Conservation (phyloP, 345 rosid genomes). For the Microthlaspi erraticum region DNA sequence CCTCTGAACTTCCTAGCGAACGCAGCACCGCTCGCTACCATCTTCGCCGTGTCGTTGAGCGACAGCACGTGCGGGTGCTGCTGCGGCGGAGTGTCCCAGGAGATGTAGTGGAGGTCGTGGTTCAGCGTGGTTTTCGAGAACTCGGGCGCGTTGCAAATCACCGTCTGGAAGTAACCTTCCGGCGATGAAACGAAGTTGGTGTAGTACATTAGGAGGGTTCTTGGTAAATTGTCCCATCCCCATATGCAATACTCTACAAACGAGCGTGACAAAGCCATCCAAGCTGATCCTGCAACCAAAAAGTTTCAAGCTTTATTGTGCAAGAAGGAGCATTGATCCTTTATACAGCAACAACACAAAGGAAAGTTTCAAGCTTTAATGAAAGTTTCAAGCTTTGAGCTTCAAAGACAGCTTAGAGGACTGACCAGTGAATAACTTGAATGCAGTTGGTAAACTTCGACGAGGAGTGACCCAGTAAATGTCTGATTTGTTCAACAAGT, state of each 20-base stretch:
- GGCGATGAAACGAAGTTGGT: conserved; percentile 96
- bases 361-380: not conserved
- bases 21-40: conserved; percentile 82
- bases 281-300: conserved; percentile 77
- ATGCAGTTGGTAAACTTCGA: conserved; percentile 86
- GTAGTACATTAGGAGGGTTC: conserved; percentile 94
- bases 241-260: conserved; percentile 90
- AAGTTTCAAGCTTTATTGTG: not conserved
- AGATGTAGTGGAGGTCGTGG: conserved; percentile 92
- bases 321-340: not conserved
- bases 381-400: not conserved
- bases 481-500: conserved; percentile 68
- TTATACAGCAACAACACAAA: not conserved
- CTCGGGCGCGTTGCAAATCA: conserved; percentile 88
- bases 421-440: conserved; percentile 90
- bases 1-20: conserved; percentile 84
- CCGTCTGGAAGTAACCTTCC: conserved; percentile 96
- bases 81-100: conserved; percentile 93
- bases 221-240: conserved; percentile 99
- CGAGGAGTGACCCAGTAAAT: conserved; percentile 77
- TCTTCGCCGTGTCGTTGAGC: conserved; percentile 66
- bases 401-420: conserved; percentile 25
- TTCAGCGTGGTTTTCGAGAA: conserved; percentile 69
- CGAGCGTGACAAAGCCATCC: conserved; percentile 91
- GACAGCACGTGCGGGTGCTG: conserved; percentile 89